Evolutionary conservation across 2,329 filamentous ascomycete species (phyloP).

Genomic region (Lachnellula hyalina): DNA sequence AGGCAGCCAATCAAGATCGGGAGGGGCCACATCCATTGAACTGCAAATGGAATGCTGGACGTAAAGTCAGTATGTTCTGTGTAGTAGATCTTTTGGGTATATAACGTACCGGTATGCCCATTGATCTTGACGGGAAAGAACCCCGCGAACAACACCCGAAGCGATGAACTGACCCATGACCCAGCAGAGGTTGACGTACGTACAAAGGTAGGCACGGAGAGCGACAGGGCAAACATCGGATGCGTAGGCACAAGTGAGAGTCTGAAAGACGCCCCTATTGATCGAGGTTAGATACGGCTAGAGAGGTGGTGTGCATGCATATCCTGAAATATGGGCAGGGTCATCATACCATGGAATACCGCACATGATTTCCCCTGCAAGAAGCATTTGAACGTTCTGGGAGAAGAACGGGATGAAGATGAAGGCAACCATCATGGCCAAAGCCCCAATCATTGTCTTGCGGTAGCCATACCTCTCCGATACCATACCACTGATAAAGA

Average conservation of each 20-base stretch:
- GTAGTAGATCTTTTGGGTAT: not conserved
- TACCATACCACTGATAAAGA: conserved; percentile 42
- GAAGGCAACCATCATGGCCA: conserved; percentile 38
- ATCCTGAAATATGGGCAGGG: conserved; percentile 29
- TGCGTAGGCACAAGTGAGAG: conserved; percentile 32
- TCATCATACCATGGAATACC: conserved; percentile 46
- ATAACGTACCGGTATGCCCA: conserved; percentile 39
- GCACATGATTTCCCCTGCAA: conserved; percentile 43
- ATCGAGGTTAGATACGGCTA: conserved; percentile 10
- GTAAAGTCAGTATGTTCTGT: not conserved
- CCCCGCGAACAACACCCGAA: conserved; percentile 40
- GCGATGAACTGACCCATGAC: conserved; percentile 44
- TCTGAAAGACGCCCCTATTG: conserved; percentile 35
- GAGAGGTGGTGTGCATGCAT: not conserved
- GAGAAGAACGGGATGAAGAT: conserved; percentile 46
- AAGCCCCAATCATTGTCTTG: conserved; percentile 41
- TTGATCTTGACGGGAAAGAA: conserved; percentile 37
- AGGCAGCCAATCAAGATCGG: conserved; percentile 39
- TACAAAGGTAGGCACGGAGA: conserved; percentile 31
- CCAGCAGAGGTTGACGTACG: conserved; percentile 52
- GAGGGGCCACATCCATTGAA: conserved; percentile 46
- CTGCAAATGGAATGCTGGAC: conserved; percentile 38
- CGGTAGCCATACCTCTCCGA: conserved; percentile 39
- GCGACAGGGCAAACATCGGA: conserved; percentile 33
- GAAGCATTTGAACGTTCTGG: conserved; percentile 39